Evolutionary conservation across 495 filamentous ascomycete genomes (phyloP), one percentile per base, ranked within the genome.

Genomic region (Cryomyces minteri): DNA sequence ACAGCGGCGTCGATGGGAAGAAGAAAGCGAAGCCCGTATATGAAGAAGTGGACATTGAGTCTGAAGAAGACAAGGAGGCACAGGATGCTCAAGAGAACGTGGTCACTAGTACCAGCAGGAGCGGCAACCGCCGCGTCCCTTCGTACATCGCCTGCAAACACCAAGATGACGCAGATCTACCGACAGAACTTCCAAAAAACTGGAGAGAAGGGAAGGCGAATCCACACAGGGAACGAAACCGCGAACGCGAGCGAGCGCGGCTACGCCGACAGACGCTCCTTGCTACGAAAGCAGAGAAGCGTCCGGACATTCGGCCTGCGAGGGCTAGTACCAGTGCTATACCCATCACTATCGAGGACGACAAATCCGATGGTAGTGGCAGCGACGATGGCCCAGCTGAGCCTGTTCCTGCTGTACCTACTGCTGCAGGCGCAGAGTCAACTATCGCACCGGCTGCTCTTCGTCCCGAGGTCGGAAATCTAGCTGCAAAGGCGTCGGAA

Each of bases 21-120:
- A 31, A 48, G 32, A 37, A 47, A 36, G 32, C 44, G 43, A 12
- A 51, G 38, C 31, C 9, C 5, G 5, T 40, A 37, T 57, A 48
- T 34, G 57, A 60, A 44, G 57, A 60, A 39, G 40, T 59, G 33
- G 49, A 45, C 4, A 46, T 58, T 14, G 54, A 50, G 12, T 51
- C 48, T 9, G 58, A 60, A 12, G 49, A 54, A 9, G 51, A 53
- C 47, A 8, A 47, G 12, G 46, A 47, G 8, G 46, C 39, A 9
- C 47, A 50, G 14, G 45, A 53, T 37, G 36, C 30, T n/a, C 48
- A 29, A 7, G 51, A 47, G 11, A 40, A 48, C 25, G 10, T 33
- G 11, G n/a, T 6, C 11, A 10, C 12, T 12, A 41, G 0, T 11
- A 44, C 40, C 10, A 29, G 39, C 9, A 30, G 30, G 14, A 30